A percentile compares a stretch with the other conserved stretches of the same genome.
phyloP scores from a whole-genome alignment of 139 green algal species.

The Coelastrella sp. region DNA sequence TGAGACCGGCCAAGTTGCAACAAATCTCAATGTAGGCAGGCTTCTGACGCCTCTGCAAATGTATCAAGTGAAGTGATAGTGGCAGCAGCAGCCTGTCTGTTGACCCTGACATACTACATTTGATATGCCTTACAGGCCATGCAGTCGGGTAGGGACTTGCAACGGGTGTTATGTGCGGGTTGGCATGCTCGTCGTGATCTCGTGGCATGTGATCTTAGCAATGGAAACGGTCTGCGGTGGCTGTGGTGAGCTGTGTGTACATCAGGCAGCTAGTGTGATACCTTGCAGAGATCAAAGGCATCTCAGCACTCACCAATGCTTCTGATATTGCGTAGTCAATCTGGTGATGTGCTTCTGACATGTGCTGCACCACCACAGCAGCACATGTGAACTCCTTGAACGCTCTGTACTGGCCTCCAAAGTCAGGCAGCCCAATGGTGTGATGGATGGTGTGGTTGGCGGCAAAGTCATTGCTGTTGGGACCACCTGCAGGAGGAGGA shows the following conservation, averaged over 20 bases:
- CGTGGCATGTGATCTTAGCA: no score
- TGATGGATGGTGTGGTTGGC: constrained; percentile 83
- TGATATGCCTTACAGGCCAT: constrained; percentile 48
- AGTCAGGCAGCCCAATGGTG: constrained; percentile 77
- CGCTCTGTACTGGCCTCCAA: constrained; percentile 67
- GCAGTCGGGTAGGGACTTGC: no score
- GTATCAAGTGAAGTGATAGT: constrained; percentile 56
- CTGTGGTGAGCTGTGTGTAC: no score
- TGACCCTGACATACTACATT: constrained; percentile 76
- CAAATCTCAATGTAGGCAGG: background rate
- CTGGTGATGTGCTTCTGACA: constrained; percentile 75
- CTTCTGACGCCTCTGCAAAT: background rate
- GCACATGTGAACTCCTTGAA: constrained; percentile 82
- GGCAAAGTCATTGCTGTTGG: constrained; percentile 84
- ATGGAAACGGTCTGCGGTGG: no score
- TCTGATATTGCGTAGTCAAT: constrained; percentile 78
- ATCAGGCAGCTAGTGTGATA: no score
- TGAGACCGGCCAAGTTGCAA: background rate
- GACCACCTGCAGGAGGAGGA: constrained; percentile 37
- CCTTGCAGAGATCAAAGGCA: no score
- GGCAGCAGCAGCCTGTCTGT: constrained; percentile 47
- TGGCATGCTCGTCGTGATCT: no score
- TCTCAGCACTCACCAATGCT: constrained; percentile 51
- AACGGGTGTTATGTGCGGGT: no score
- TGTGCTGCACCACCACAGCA: constrained; percentile 65